A percentile compares a stretch with the other conserved stretches of the same genome.
Evolutionary conservation across 495 filamentous ascomycete genomes (phyloP).

Genomic region (Tuber aestivum): DNA sequence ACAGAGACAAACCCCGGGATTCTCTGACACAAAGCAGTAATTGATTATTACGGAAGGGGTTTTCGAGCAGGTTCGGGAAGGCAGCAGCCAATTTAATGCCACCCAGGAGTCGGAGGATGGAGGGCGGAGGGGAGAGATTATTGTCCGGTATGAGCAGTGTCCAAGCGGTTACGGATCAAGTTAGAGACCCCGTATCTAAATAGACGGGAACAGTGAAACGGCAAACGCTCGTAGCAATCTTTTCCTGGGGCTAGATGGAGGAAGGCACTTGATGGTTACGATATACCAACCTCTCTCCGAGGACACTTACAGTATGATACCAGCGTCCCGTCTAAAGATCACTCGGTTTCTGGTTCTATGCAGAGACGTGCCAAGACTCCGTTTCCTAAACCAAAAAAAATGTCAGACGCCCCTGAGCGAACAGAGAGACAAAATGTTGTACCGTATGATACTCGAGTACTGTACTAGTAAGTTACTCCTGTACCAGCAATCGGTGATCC

Average conservation of each 20-base stretch:
- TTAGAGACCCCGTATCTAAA: not conserved
- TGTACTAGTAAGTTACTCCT: no score
- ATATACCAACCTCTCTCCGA: not conserved
- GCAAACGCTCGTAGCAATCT: not conserved
- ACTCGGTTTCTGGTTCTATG: not conserved
- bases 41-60: not conserved
- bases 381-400: not conserved
- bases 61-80: not conserved
- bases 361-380: not conserved
- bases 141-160: not conserved
- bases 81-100: not conserved
- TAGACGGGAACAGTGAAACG: not conserved
- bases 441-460: no score
- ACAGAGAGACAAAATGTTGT: not conserved
- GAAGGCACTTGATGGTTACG: not conserved
- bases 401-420: not conserved
- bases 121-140: not conserved
- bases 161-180: not conserved
- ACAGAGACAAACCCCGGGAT: not conserved
- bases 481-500: not conserved
- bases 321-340: not conserved
- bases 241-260: not conserved
- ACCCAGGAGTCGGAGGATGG: not conserved
- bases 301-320: not conserved
- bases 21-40: not conserved